Conservation (phyloP, 2,329 filamentous ascomycete species). For the Coleophoma cylindrospora region DNA sequence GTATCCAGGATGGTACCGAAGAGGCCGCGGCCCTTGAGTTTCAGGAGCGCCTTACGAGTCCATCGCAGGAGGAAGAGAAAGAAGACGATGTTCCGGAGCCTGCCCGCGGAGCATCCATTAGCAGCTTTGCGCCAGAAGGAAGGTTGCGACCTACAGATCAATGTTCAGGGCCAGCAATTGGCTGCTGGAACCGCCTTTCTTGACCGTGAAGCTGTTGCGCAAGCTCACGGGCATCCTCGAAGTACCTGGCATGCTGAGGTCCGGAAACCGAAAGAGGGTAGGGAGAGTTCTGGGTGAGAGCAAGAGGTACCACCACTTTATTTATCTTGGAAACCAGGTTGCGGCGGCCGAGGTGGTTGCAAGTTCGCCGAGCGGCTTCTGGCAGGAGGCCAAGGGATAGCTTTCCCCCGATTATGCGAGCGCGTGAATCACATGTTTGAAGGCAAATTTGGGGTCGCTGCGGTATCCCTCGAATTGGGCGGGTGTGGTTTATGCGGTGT, state of each 20-base stretch:
- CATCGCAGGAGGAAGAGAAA: constrained; percentile 82
- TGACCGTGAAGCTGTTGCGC: constrained; percentile 61
- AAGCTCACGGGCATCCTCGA: constrained; percentile 68
- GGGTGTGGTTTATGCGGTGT: background rate
- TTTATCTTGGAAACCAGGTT: background rate
- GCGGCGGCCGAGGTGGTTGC: background rate
- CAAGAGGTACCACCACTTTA: too few species aligned
- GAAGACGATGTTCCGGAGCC: constrained; percentile 83
- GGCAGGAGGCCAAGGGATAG: background rate
- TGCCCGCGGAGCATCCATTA: constrained; percentile 27
- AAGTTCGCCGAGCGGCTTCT: background rate
- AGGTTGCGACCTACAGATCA: constrained; percentile 53
- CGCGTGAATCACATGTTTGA: background rate
- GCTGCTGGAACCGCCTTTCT: constrained; percentile 49
- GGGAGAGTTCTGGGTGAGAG: too few species aligned
- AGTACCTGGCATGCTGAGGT: constrained; percentile 52
- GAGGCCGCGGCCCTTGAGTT: constrained; percentile 83
- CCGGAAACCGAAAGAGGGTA: background rate
- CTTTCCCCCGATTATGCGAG: background rate
- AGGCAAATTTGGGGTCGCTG: too few species aligned
- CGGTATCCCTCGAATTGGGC: background rate
- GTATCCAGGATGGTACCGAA: constrained; percentile 72
- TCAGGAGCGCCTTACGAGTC: constrained; percentile 73
- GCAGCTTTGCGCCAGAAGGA: background rate
- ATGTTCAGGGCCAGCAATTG: constrained; percentile 59